Evolutionary conservation across 805 yeast species (phyloP), one percentile per base, ranked within the genome.

Genomic region (Scheffersomyces ergatensis): DNA sequence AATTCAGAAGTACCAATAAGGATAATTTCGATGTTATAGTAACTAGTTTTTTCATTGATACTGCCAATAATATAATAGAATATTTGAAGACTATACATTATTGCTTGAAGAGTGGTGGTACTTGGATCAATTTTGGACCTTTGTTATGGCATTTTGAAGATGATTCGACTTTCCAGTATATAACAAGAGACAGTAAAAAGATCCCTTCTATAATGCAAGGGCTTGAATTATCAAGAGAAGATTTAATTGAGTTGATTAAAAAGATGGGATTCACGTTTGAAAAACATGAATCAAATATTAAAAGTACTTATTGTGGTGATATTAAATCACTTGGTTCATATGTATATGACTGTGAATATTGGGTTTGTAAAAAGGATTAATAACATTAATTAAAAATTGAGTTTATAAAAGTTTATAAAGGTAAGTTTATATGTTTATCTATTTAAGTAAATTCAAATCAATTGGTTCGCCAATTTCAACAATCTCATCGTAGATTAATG

Each of bases 111-210:
- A 53, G 56, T 0, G 62, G 58, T 17, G 87, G 84, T 0, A 40
- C 60, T 14, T 82, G 87, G 87, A 60, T 81, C 20, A 82, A 82
- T 51, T 76, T 80, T 53, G 89, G 89, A 0, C 89, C 88, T 0
- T 59, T 82, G 33, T 60, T 80, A 38, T 82, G 89, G 89, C 92
- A 85, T 58, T 80, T 73, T 53, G 89, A 83, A 49, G 76, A 74
- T 41, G 76, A 72, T 25, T 65, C 58, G 14, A 62, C 60, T 13
- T 52, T 60, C 8, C 24, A 42, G 8, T 37, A 45, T 37, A 51
- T 49, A 3, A 47, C 57, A 6, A 38, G 44, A 1, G 54, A 58
- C 18, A 18, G 18, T 29, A 48, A 53, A 12, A 31, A 18, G 8
- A 51, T 60, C 0, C 57, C 60, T 0, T 54, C 67, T 1, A 75